phyloP scores from a whole-genome alignment of 23 red algal genomes.

The Chondrus crispus region DNA sequence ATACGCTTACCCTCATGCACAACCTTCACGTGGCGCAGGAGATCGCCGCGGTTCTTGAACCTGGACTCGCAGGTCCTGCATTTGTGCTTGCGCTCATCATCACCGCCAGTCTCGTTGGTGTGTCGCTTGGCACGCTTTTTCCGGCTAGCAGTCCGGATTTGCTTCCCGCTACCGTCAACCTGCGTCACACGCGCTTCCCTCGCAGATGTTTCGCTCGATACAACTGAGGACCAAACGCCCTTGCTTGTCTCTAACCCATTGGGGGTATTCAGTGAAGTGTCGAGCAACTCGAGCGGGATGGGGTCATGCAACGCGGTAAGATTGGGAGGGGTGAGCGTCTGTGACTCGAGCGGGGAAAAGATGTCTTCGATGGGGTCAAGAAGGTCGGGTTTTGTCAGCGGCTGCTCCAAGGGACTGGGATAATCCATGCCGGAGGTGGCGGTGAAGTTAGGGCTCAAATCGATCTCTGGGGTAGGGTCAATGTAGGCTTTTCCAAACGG shows the following conservation, averaged over 20 bases:
- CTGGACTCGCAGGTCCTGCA: slow-evolving; percentile 19
- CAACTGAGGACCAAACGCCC: not conserved
- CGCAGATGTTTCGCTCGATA: not conserved
- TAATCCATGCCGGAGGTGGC: not conserved
- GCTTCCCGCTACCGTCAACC: not conserved
- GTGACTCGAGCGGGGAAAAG: not conserved
- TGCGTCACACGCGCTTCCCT: not conserved
- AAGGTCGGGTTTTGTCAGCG: not conserved
- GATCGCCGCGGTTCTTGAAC: slow-evolving; percentile 66
- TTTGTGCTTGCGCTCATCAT: slow-evolving; percentile 29
- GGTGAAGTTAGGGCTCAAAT: not conserved
- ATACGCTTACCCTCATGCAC: slow-evolving; percentile 63
- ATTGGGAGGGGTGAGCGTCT: not conserved
- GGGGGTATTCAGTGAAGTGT: not conserved
- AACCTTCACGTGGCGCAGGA: slow-evolving; percentile 56
- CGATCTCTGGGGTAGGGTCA: not conserved
- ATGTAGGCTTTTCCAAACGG: too few relatives aligned
- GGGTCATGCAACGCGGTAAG: too few relatives aligned
- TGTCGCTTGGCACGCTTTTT: not conserved
- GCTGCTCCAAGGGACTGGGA: too few relatives aligned
- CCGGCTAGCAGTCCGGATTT: not conserved
- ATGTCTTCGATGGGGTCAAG: not conserved
- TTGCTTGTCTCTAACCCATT: not conserved
- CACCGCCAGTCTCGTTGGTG: not conserved
- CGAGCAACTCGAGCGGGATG: not conserved